Base-by-base conservation (phyloP, 495 filamentous ascomycete genomes). In the Neurospora cerealis region DNA sequence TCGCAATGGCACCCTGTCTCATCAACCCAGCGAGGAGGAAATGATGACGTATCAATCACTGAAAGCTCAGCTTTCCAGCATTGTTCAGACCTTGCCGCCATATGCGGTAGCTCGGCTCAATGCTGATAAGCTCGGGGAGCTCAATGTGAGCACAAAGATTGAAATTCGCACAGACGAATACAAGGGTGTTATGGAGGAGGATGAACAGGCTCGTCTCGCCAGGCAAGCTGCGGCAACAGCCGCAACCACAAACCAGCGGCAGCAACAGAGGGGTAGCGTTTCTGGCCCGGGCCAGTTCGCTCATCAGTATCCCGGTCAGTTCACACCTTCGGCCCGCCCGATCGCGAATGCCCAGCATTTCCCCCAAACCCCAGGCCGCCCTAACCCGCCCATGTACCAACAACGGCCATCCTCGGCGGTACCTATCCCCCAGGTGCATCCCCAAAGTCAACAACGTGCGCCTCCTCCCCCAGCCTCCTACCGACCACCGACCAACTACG, bases 91-190 rank as follows among this genome's bases (percentile, higher is more conserved):
- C 39, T 81, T 98, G 69, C 95, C 95, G 17, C 95, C 95, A 10
- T 94, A 93, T 79, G 92, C 93, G 10, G 90, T 98, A 69, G 89
- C 95, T 7, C 95, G 95, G 76, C 83, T 97, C 69, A 89, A 97
- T 78, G 92, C 93, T 41, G 92, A 97, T 77, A 92, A 93, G 79
- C 81, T 97, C 10, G 92, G 88, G 6, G 92, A 93, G 28, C 84
- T 98, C 13, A 92, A 91, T 72, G 89, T 98, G 78, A 95, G 92
- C 81, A 91, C 89, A n/a, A 93, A 90, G 83, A 88, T 97, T 38
- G 81, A 93, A 73, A 77, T 95, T 69, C 89, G 91, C 41, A 89
- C 84, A 34, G 90, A 89, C 48, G 89, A 92, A 78, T 92, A 92
- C 75, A 87, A 86, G 70, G 95, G 95, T 5, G 89, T 91, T 17